Evolutionary conservation across 768 basidiomycete genomes (phyloP), one percentile per base, ranked within the genome.

Genomic region (Collybiopsis confluens): DNA sequence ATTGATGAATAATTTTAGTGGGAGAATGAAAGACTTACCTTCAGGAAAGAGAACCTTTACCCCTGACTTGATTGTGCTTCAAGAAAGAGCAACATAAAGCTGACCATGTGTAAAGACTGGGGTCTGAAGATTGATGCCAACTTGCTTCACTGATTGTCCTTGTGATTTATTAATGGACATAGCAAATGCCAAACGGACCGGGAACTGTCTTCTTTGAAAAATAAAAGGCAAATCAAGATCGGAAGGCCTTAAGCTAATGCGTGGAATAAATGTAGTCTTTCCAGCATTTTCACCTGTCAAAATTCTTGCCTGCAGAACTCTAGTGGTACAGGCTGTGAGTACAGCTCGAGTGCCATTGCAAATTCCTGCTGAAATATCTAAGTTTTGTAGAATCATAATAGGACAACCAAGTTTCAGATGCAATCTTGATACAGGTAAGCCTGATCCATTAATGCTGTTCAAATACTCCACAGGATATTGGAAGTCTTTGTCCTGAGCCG

Each of bases 381-480:
- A 60, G 58, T 82, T 80, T 0, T 73, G 52, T 1, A 81, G 61
- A 0, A 81, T 56, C 54, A 80, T 79, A 0, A 33, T 33, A 6
- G 30, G 30, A 33, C 6, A 33, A 13, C 30, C 30, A 33, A 33
- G 5, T 13, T 33, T 33, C 13, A 33, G 30, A 5, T 33, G 30
- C 13, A 33, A 33, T 13, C 13, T 33, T 33, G 30, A 33, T 33
- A 33, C 30, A 33, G 30, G 13, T 33, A 33, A 33, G 13, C 30
- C 30, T 33, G 30, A 33, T 33, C 30, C 13, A 33, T 33, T 33
- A 13, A 33, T 33, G 30, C 30, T 33, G 30, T 33, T 33, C 13
- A 33, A 33, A 33, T 33, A 33, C 13, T 33, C 30, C 13, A 33
- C 30, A 33, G 30, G 30, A 33, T 33, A 33, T 13, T 33, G 30